Evolutionary conservation across 78 protist species (phyloP), one percentile per base, ranked within the genome.

Genomic region (Dictyostelium brefeldianum): DNA sequence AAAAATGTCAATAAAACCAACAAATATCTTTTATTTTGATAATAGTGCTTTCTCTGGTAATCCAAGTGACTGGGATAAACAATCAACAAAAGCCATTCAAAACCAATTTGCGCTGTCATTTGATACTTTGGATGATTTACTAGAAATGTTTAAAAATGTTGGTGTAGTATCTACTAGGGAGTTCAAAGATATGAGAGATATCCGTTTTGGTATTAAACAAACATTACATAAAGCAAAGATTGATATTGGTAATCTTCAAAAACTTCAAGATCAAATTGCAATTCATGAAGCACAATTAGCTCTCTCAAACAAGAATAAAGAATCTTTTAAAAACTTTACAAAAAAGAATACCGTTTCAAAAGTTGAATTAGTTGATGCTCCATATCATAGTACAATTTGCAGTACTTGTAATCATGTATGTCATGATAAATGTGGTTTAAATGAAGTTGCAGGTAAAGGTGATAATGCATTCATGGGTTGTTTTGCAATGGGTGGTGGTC

Each of bases 351-450:
- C 67, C 10, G 17, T 56, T 29, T 5, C 20, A 25, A 79, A 25
- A 14, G 5, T 12, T 20, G 54, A 41, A 20, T 70, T 56, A 41
- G 18, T 27, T 18, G 54, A n/a, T 20, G 71, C 70, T 18, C 48
- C 29, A 11, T 79, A 79, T 4, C 83, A 79, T 27, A 57, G 43
- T 50, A 79, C 83, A 4, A 54, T 79, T 18, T 79, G 83, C n/a
- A 79, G 83, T 79, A 59, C 51, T 7, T 79, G 83, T 31, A 31
- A 79, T 20, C 50, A 57, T 79, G 83, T 79, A 1, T 79, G 83
- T 57, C 83, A 79, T 56, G 50, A 56, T 20, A 0, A 79, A 3
- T 79, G 83, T 77, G 53, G 78, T 41, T 27, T 79, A 17, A 0
- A n/a, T 15, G 83, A 79, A 41, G 29, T 57, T 14, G 1, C 83